Evolutionary conservation across 2,329 filamentous ascomycete species (phyloP), one percentile per base, ranked within the genome.

Genomic region (Zasmidium angulare): DNA sequence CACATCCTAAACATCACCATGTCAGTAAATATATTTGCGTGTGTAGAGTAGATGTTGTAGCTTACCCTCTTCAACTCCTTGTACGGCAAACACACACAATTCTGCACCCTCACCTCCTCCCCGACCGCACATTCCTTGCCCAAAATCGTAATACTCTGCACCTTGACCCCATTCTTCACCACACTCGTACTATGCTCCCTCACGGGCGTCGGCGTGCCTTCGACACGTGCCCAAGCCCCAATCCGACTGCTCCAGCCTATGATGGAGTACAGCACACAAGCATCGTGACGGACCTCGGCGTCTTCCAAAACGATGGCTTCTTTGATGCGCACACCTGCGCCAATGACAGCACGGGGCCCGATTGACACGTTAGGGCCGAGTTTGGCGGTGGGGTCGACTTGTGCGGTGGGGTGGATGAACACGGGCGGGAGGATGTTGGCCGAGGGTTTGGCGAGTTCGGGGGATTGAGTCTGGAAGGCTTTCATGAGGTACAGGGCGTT

Each of bases 161-260:
- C 95, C 83, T 98, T 98, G 77, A 98, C 88, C 53, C 95, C 95
- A 72, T 97, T 96, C 86, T 97, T 98, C 77, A 98, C 84, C 70
- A 98, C 92, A 78, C 89, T 96, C 14, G 93, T 98, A 55, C 86
- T 90, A 80, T 98, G 93, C 80, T 89, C 96, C 54, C 84, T 88
- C 56, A 91, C 86, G 0, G 93, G 89, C 17, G 90, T 96, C 0
- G 93, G 93, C 0, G 92, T 96, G 56, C 95, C 95, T 78, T 99
- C 95, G 23, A 99, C 93, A 75, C 95, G 89, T 54, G 95, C 93
- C 95, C 95, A 99, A n/a, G 93, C 91, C 63, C 95, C 95, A 17
- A 99, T 88, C 63, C 91, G 90, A 81, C 92, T 96, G 78, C 89
- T 90, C 95, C 95, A 98, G 59, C 95, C 95, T 68, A 99, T 92